phyloP scores from a whole-genome alignment of 495 filamentous ascomycete genomes.

The Clavariopsis aquatica region DNA sequence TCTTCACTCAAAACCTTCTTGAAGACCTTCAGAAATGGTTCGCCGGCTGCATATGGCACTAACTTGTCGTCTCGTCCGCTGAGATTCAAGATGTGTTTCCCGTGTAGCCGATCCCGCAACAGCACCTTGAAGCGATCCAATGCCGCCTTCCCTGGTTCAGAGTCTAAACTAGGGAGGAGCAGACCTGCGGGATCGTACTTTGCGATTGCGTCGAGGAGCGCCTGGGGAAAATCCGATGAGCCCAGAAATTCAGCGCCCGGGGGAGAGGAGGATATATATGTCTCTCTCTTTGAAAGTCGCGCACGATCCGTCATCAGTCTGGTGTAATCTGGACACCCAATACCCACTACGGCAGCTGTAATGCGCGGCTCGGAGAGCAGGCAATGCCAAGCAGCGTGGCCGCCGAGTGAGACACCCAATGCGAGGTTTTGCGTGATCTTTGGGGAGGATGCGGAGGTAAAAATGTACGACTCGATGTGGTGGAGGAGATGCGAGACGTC shows the following conservation, averaged over 20 bases:
- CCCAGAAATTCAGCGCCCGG: slow-evolving; percentile 69
- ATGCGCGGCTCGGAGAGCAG: slow-evolving; percentile 77
- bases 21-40: slow-evolving; percentile 71
- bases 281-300: slow-evolving; percentile 65
- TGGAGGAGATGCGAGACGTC: slow-evolving; percentile 74
- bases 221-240: slow-evolving; percentile 69
- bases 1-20: slow-evolving; percentile 57
- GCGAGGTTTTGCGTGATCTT: slow-evolving; percentile 70
- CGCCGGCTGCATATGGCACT: slow-evolving; percentile 72
- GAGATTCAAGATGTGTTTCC: slow-evolving; percentile 77
- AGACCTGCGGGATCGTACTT: slow-evolving; percentile 67
- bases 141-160: slow-evolving; percentile 38
- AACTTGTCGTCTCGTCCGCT: slow-evolving; percentile 78
- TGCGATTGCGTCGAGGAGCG: slow-evolving; percentile 62
- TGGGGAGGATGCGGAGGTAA: slow-evolving; percentile 52
- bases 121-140: slow-evolving; percentile 45
- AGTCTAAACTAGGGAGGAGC: slow-evolving; percentile 29
- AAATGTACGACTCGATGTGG: slow-evolving; percentile 73
- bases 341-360: slow-evolving; percentile 70
- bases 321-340: slow-evolving; percentile 88
- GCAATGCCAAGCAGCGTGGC: slow-evolving; percentile 83
- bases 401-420: slow-evolving; percentile 81
- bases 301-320: slow-evolving; percentile 79
- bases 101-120: slow-evolving; percentile 57
- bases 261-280: slow-evolving; percentile 56